Base-by-base conservation (phyloP, 306 rosid species). In the Abrus precatorius region DNA sequence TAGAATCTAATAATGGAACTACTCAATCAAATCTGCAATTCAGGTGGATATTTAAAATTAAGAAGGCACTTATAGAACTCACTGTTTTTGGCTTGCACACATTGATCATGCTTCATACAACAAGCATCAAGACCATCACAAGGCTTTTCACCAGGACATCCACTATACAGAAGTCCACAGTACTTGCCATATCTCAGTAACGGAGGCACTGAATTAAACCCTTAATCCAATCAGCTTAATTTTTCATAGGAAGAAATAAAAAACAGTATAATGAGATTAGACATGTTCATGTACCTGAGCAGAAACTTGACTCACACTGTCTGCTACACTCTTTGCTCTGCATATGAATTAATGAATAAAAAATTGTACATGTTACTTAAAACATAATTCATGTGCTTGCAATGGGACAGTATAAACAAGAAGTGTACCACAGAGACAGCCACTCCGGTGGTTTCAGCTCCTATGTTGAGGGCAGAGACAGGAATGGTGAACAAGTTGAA, bases 101-200 rank as follows among this genome's bases (percentile, higher is more conserved):
- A 96, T 48, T 82, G 87, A 59, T 96, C 98, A 63, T 96, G 99
- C 52, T 83, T 92, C 99, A 93, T 92, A 54, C 98, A 96, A 52
- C 99, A 93, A 53, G 91, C 89, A 53, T 96, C 99, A 52, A 93
- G 95, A 62, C 94, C 99, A 89, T 96, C 97, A 74, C 99, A 96
- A 48, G 99, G 99, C 28, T n/a, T 73, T 86, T 96, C 93, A 29
- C 97, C 98, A 0, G 97, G 97, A 75, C 99, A 96, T 50, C 99
- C 99, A 76, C 99, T 93, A 38, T 90, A 93, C 45, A 93, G 55
- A 28, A 93, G 89, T 32, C 98, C 98, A 81, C 99, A 95, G 59
- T 93, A 95, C 87, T 95, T 93, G 28, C 98, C 99, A 86, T 95
- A 95, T 87, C 92, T 87, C 83, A 96, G 76, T 49, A 93, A 80